Percentiles rank a stretch among this genome's conserved stretches.
Evolutionary conservation across 2,329 filamentous ascomycete genomes (phyloP).

Genomic region (Phaeoacremonium minimum): DNA sequence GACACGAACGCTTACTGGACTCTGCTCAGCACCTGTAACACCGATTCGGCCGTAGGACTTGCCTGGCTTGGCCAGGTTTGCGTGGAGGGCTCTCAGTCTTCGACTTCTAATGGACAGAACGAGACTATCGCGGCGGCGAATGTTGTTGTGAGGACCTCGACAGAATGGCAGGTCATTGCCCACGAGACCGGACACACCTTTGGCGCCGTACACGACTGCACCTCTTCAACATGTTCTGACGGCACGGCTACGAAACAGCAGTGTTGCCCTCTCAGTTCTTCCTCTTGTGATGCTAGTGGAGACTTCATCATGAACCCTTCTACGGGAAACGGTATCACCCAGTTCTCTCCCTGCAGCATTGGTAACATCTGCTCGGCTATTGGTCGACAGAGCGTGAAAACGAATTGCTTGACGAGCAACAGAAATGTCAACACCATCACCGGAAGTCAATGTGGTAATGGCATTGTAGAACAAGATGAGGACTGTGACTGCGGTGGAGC

Average conservation of each 20-base stretch:
- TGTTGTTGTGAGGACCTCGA: constrained; percentile 77
- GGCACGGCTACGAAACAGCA: constrained; percentile 45
- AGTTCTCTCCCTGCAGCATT: constrained; percentile 83
- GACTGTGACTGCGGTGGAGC: constrained; percentile 92
- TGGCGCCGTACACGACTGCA: constrained; percentile 93
- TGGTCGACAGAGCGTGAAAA: constrained; percentile 70
- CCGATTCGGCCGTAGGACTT: constrained; percentile 79
- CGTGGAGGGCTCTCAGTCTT: constrained; percentile 50
- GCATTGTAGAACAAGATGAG: constrained; percentile 90
- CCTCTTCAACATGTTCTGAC: constrained; percentile 59
- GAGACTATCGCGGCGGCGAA: constrained; percentile 84
- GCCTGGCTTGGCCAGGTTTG: constrained; percentile 93
- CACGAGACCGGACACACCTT: constrained; percentile 95
- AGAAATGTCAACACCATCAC: constrained; percentile 75
- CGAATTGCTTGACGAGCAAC: constrained; percentile 79
- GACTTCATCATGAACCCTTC: constrained; percentile 95
- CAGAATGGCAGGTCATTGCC: constrained; percentile 93
- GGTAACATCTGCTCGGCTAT: constrained; percentile 93
- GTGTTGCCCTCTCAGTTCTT: constrained; percentile 74
- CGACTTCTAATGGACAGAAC: constrained; percentile 44
- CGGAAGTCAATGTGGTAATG: constrained; percentile 87
- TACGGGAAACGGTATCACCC: constrained; percentile 65
- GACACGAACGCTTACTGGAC: constrained; percentile 95
- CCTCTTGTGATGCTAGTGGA: constrained; percentile 69
- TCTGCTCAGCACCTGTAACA: constrained; percentile 75